Base-by-base conservation (phyloP, 352 stramenopile genomes). In the Phytopythium vexans region DNA sequence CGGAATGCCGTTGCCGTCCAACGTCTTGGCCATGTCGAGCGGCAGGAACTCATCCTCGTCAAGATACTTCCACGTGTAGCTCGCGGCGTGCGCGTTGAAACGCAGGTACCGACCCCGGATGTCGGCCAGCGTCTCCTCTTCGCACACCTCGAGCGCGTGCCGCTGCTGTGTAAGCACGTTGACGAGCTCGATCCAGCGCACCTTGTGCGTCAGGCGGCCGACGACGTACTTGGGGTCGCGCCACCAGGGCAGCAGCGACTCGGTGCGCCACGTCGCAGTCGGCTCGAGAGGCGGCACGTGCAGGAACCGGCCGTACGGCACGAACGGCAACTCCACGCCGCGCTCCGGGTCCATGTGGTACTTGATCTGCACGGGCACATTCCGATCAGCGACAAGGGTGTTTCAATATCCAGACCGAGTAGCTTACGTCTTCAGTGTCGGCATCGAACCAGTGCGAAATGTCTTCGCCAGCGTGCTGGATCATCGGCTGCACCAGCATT, bases 21-120 rank as follows among this genome's bases (percentile, higher is more conserved):
- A 72, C 11, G 88, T 97, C 36, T 68, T 68, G 15, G 83, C 74
- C 88, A 97, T 97, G 21, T 95, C 62, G 14, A 97, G 68, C 35
- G 83, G 82, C 35, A 96, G 68, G 60, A 98, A 97, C n/a, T 89
- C 81, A 58, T 83, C 77, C 40, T 91, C 78, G 41, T 91, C 69
- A 33, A 94, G 55, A 49, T 70, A 70, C 60, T 97, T 98, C 92
- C 92, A 98, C 46, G 89, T 97, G 70, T 97, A 98, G 72, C 88
- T 97, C 11, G 37, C 71, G 12, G 90, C 90, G 54, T 98, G 92
- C 8, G 85, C 75, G 60, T 98, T 97, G 51, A 83, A 82, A 33
- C 67, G 51, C 14, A 93, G 59, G 66, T 96, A 98, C 34, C 92
- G 84, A 21, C 64, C 74, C 52, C 93, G 88, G 47, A 97, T 96